Base-by-base conservation (phyloP, 768 basidiomycete species). In the Rhodotorula diobovata region DNA sequence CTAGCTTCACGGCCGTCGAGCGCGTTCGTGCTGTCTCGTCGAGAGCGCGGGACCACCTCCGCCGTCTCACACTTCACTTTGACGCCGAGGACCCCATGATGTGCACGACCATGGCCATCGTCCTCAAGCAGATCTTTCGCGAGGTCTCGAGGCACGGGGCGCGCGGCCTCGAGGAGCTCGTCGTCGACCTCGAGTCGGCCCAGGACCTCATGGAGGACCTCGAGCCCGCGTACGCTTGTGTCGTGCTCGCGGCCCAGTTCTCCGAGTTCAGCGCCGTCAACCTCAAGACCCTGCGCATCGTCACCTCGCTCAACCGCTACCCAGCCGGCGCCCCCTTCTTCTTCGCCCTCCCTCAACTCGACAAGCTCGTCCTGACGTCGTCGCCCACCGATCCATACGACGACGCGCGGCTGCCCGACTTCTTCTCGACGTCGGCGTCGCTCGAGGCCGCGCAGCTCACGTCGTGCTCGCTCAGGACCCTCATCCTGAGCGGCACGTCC, bases 231-330 rank as follows among this genome's bases (percentile, higher is more conserved):
- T 69, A 34, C 41, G 4, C 28, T 15, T 11, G 14, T 37, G 48
- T 72, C 35, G 63, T 55, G 2, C 43, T 55, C 21, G 60, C 60
- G 0, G 45, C 34, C 23, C 66, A 66, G 30, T 73, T 73, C 61
- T 61, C 62, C 50, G 72, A 73, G 53, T 59, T 63, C 65, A 41
- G 43, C 20, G 68, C 72, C 28, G 65, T 73, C 61, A 63, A 63
- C 53, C 57, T 73, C 23, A 2, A 5, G 2, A 32, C 46, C 1
- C 60, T 73, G 46, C 8, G 14, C 6, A 34, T 70, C 20, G 2
- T 25, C 6, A 18, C 68, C 14, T 1, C 15, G 20, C 57, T 70
- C n/a, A 65, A 61, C 9, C 64, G 65, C 30, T 73, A 56, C 46
- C 68, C 72, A 2, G 10, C 57, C 2, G 72, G 72, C 45, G 61